Evolutionary conservation across 768 basidiomycete genomes (phyloP).

Genomic region (Mycena olivaceomarginata): DNA sequence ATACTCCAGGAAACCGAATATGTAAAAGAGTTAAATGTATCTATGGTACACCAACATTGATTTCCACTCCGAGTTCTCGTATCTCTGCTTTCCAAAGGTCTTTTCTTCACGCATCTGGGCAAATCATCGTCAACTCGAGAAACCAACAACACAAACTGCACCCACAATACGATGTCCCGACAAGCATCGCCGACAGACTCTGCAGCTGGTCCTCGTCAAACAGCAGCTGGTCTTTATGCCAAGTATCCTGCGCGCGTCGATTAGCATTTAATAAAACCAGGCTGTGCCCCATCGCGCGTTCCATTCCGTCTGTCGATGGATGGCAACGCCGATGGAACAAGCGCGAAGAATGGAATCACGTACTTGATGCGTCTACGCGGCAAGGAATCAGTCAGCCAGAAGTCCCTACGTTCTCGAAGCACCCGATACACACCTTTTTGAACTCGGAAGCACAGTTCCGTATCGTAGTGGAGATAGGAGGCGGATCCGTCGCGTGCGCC

Average conservation of each 20-base stretch:
- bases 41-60: conserved; percentile 27
- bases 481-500: conserved; percentile 88
- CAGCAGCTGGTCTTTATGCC: conserved; percentile 91
- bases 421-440: conserved; percentile 76
- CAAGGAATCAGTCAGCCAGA: conserved; percentile 41
- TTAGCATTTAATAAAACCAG: conserved; percentile 29
- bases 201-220: conserved; percentile 95
- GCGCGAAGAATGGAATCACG: conserved; percentile 17
- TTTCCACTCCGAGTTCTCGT: not conserved
- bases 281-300: conserved; percentile 1
- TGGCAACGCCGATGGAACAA: not conserved
- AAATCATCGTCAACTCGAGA: conserved; percentile 18
- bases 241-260: conserved; percentile 81
- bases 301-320: conserved; percentile 4
- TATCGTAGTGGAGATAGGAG: conserved; percentile 93
- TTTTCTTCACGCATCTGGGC: conserved; percentile 36
- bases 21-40: conserved; percentile 24
- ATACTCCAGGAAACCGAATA: conserved; percentile 13
- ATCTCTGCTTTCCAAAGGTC: not conserved
- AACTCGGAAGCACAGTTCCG: conserved; percentile 90
- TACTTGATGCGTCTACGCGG: conserved; percentile 78
- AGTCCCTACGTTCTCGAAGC: conserved; percentile 29
- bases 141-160: conserved; percentile 35
- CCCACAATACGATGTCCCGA: conserved; percentile 93
- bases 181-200: conserved; percentile 90